Base-by-base conservation (phyloP, 192 early-diverging fungal species). In the Umbelopsis isabellina region DNA sequence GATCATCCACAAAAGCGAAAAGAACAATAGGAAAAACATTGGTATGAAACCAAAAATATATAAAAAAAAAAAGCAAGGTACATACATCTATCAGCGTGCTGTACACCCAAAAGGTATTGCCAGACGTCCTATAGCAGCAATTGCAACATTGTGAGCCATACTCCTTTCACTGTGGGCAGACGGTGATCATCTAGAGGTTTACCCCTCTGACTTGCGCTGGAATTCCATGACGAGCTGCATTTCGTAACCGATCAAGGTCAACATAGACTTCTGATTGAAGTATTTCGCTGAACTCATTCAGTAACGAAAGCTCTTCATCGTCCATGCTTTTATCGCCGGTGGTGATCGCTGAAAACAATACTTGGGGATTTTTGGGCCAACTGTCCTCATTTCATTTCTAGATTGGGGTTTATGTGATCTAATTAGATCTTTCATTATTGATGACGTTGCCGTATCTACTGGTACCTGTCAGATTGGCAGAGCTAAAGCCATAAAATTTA, bases 51-150 rank as follows among this genome's bases (percentile, higher is more conserved):
- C 51, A 12, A 33, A 27, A n/a, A n/a, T n/a, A n/a, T n/a, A n/a
- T n/a, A n/a, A n/a, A n/a, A n/a, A n/a, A n/a, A 49, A 58, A 33
- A 22, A 27, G 23, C 9, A 46, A 50, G 27, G 16, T 47, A 82
- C 81, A 75, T 83, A 87, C 90, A 91, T 75, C 91, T 81, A 82
- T 97, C 92, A 10, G 93, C 82, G 65, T 89, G 83, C 78, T 93
- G 87, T 25, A 95, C 91, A 53, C 90, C 92, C 25, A 97, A 85
- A 52, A 97, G 80, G 66, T 89, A 94, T 80, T 93, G 90, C 95
- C 95, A 97, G 35, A 91, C 92, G 49, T 92, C 92, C 87, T 88
- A 74, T 77, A 33, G 66, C 53, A 64, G 55, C 58, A 72, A 55
- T 45, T 46, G 25, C 33, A 66, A 83, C 80, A 78, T 83, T 70